Evolutionary conservation across 306 rosid genomes (phyloP).

Genomic region (Vigna hirtella): DNA sequence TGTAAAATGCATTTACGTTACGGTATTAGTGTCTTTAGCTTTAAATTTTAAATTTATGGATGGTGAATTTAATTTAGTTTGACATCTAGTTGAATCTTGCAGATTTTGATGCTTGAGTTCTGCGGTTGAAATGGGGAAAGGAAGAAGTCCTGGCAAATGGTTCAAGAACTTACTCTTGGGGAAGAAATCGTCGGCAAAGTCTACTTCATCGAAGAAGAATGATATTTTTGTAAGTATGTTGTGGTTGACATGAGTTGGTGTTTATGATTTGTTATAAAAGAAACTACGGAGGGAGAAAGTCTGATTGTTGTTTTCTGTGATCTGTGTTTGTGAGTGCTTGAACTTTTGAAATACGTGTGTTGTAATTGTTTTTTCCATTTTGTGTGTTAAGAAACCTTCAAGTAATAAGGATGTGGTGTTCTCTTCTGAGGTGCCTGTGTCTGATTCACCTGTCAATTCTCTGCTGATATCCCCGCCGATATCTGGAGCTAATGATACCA

Average conservation of each 20-base stretch:
- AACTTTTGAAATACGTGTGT: slow-evolving; percentile 16
- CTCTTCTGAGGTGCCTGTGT: slow-evolving; percentile 52
- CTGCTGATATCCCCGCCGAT: slow-evolving; percentile 56
- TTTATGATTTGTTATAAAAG: slow-evolving; percentile 6
- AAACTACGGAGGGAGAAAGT: neutral
- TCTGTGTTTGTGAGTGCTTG: neutral
- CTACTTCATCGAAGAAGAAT: slow-evolving; percentile 60
- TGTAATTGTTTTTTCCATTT: slow-evolving; percentile 45
- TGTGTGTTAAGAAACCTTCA: slow-evolving; percentile 53
- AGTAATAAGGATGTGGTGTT: slow-evolving; percentile 54
- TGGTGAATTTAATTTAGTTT: slow-evolving; percentile 10
- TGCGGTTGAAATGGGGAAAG: slow-evolving; percentile 75
- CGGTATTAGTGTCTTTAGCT: neutral
- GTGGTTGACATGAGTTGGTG: slow-evolving; percentile 32
- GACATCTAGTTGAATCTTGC: slow-evolving; percentile 25
- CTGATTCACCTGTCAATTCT: slow-evolving; percentile 53
- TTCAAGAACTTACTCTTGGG: slow-evolving; percentile 74
- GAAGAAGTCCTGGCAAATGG: slow-evolving; percentile 93
- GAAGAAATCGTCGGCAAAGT: slow-evolving; percentile 80
- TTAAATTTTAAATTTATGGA: neutral
- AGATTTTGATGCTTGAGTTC: slow-evolving; percentile 50
- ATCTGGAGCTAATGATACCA: slow-evolving; percentile 47
- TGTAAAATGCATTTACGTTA: neutral
- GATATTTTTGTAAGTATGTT: slow-evolving; percentile 43
- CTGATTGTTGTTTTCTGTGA: slow-evolving; percentile 12